Conservation (phyloP, 192 early-diverging fungal species). For the Entrophospora sp. region DNA sequence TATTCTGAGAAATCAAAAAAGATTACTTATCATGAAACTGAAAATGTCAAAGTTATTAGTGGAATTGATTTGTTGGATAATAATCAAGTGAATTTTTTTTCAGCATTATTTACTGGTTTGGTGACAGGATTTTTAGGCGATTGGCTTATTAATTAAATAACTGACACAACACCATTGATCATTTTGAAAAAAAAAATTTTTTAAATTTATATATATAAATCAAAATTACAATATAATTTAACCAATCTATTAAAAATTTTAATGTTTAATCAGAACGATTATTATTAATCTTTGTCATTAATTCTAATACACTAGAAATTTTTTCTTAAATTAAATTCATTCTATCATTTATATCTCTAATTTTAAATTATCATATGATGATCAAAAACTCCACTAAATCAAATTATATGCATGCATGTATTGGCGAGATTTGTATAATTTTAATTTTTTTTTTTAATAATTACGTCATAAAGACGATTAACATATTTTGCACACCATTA, state of each 20-base stretch:
- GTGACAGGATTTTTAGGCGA: too few species aligned
- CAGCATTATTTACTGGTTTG: too few species aligned
- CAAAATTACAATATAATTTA: too few species aligned
- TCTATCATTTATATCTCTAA: background rate
- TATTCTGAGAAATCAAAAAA: conserved; percentile 59
- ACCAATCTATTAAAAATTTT: too few species aligned
- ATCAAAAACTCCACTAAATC: background rate
- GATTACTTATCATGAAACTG: conserved; percentile 36
- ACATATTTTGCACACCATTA: conserved; percentile 14
- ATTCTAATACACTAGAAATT: background rate
- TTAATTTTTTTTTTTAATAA: background rate
- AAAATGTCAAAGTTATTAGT: conserved; percentile 44
- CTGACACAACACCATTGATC: too few species aligned
- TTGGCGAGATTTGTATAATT: too few species aligned
- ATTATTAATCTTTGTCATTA: conserved; percentile 6
- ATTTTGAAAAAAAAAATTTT: too few species aligned
- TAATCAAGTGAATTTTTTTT: conserved; percentile 55
- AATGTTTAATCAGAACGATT: too few species aligned
- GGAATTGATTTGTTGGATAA: conserved; percentile 71
- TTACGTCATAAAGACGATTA: conserved; percentile 17
- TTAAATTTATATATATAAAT: too few species aligned
- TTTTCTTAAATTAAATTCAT: background rate
- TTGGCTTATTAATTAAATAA: too few species aligned
- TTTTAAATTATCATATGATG: background rate
- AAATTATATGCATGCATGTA: too few species aligned